These are phyloP conservation scores for Carex myosuroides DNA, from an alignment of 176 grass and related monocot genomes.

Conservation along the genomic window DNA sequence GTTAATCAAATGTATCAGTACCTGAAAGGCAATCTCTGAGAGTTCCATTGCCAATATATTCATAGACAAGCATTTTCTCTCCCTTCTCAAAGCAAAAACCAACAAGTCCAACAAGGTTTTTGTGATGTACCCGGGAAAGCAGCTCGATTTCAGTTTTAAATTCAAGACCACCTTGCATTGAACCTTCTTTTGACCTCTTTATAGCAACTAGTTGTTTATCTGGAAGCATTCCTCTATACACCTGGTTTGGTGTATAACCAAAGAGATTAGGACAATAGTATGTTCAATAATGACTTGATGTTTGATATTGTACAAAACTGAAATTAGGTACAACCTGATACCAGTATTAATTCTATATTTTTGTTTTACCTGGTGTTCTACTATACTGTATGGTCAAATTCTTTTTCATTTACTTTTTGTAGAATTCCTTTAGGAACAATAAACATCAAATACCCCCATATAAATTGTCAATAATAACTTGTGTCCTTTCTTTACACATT, in stretches of 20 bases:
- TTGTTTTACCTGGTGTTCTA: not conserved
- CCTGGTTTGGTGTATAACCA: conserved; percentile 29
- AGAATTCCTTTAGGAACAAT: not conserved
- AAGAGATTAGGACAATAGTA: not conserved
- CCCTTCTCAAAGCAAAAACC: conserved; percentile 92
- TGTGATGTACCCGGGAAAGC: conserved; percentile 84
- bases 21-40: conserved; percentile 65
- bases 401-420: no score
- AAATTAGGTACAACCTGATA: not conserved
- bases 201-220: conserved; percentile 62
- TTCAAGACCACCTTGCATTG: conserved; percentile 72
- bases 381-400: not conserved
- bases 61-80: conserved; percentile 78
- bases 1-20: conserved; percentile 22
- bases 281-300: not conserved
- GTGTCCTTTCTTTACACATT: not conserved
- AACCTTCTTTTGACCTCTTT: conserved; percentile 78
- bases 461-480: not conserved
- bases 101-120: conserved; percentile 70
- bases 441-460: not conserved
- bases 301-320: not conserved
- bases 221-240: conserved; percentile 68
- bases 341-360: not conserved
- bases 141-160: conserved; percentile 97
- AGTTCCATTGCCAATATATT: conserved; percentile 65